These are phyloP conservation scores for Wickerhamomyces bovis DNA, from an alignment of 805 yeast species.

Conservation along the genomic window DNA sequence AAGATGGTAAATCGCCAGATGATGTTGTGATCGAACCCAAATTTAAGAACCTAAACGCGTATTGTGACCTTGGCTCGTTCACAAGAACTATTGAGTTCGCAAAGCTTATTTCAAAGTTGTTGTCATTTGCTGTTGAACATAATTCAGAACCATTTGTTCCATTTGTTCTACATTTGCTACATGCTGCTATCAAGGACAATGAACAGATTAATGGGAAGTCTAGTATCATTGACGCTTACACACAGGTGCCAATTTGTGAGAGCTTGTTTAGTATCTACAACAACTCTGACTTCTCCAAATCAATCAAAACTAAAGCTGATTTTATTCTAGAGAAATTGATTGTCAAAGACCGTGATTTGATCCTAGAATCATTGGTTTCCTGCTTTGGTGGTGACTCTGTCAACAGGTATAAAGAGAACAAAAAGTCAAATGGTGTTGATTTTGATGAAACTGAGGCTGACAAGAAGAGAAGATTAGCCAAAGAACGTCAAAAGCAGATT, in stretches of 20 bases:
- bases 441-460: slow-evolving; percentile 50
- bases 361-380: slow-evolving; percentile 45
- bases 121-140: slow-evolving; percentile 45
- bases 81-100: slow-evolving; percentile 49
- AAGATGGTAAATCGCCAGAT: slow-evolving; percentile 8
- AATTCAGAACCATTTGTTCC: slow-evolving; percentile 51
- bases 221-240: slow-evolving; percentile 38
- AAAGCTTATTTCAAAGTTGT: slow-evolving; percentile 49
- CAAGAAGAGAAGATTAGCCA: slow-evolving; percentile 49
- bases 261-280: slow-evolving; percentile 47
- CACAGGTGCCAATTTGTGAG: slow-evolving; percentile 52
- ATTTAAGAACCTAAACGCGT: slow-evolving; percentile 25
- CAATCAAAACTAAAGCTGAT: slow-evolving; percentile 50
- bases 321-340: slow-evolving; percentile 46
- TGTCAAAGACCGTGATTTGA: slow-evolving; percentile 37
- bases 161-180: slow-evolving; percentile 60
- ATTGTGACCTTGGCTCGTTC: slow-evolving; percentile 41
- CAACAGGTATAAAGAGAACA: slow-evolving; percentile 41
- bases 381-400: slow-evolving; percentile 55
- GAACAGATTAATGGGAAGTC: slow-evolving; percentile 35
- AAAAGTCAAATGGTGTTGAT: slow-evolving; percentile 32
- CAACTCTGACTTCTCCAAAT: slow-evolving; percentile 41
- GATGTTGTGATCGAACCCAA: slow-evolving; percentile 47
- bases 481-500: slow-evolving; percentile 55
- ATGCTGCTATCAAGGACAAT: slow-evolving; percentile 54